Evolutionary conservation across 306 rosid genomes (phyloP).

Genomic region (Mucuna pruriens): DNA sequence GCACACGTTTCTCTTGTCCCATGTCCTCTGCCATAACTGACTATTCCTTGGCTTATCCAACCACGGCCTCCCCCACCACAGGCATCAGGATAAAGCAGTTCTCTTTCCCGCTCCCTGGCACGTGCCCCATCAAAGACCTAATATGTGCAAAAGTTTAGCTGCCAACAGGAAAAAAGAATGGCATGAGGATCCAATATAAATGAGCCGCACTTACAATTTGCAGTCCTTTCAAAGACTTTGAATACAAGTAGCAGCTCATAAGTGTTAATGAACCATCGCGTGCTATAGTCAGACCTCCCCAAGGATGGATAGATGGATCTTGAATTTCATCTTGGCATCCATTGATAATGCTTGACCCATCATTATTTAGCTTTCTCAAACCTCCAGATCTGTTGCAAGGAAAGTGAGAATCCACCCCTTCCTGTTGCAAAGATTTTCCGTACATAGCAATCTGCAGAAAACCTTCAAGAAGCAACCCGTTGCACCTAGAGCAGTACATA

Average conservation of each 20-base stretch:
- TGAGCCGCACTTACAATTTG: conserved; percentile 69
- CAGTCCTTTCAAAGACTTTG: conserved; percentile 79
- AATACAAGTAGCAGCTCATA: conserved; percentile 81
- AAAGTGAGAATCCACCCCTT: conserved; percentile 57
- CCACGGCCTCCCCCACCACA: conserved; percentile 99
- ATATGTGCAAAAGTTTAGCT: conserved; percentile 45
- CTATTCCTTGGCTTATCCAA: conserved; percentile 98
- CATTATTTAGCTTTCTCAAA: conserved; percentile 59
- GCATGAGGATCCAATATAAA: conserved; percentile 14
- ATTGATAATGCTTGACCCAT: conserved; percentile 52
- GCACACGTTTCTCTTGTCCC: conserved; percentile 98
- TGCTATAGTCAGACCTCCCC: conserved; percentile 96
- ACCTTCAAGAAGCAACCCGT: conserved; percentile 96
- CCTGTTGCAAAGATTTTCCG: conserved; percentile 90
- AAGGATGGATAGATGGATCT: conserved; percentile 95
- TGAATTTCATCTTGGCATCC: conserved; percentile 81
- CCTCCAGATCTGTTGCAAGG: conserved; percentile 56
- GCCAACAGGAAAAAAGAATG: conserved; percentile 21
- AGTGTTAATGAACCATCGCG: conserved; percentile 92
- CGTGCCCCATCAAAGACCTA: conserved; percentile 98
- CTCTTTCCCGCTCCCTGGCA: conserved; percentile 97
- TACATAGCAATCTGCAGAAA: conserved; percentile 96
- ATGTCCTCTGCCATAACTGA: conserved; percentile 89
- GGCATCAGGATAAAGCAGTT: conserved; percentile 97
- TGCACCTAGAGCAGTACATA: conserved; percentile 99